These are phyloP conservation scores for Penicillium sp. DNA, from an alignment of 2,329 filamentous ascomycete species.

Conservation along the genomic window DNA sequence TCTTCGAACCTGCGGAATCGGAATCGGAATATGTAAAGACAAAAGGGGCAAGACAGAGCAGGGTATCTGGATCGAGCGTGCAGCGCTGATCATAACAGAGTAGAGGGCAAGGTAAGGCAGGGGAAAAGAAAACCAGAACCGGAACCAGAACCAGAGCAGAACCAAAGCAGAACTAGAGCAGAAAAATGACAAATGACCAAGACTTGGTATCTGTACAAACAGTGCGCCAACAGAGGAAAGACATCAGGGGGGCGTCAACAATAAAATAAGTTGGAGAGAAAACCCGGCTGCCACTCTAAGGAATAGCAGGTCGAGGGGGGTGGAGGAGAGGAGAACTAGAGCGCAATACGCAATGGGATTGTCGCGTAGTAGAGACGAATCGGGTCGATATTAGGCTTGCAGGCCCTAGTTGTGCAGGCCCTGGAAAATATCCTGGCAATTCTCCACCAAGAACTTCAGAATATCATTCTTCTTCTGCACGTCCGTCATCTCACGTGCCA, in stretches of 20 bases:
- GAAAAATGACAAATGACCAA: conserved; percentile 15
- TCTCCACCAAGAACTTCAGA: conserved; percentile 90
- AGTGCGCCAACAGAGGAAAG: conserved; percentile 7
- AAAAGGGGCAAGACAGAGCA: conserved; percentile 21
- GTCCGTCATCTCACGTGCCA: conserved; percentile 94
- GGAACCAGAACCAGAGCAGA: neutral
- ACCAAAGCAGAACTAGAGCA: conserved; percentile 1
- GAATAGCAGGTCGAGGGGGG: too few species aligned
- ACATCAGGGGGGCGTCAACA: too few species aligned
- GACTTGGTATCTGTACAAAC: conserved; percentile 32
- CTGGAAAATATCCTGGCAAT: conserved; percentile 79
- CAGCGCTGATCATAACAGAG: conserved; percentile 33
- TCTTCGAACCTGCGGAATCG: conserved; percentile 41
- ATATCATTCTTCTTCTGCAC: conserved; percentile 92
- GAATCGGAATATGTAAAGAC: conserved; percentile 16
- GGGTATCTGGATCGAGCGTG: conserved; percentile 39
- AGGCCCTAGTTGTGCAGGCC: conserved; percentile 48
- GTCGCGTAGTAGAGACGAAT: too few species aligned
- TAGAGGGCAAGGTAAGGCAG: conserved; percentile 5
- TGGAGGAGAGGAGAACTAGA: neutral
- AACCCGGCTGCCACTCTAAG: too few species aligned
- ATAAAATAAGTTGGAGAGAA: too few species aligned
- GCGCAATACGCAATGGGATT: neutral
- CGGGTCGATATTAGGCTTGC: conserved; percentile 32
- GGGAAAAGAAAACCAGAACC: conserved; percentile 1